These are phyloP conservation scores for Dactylellina parvicollis DNA, from an alignment of 2,329 filamentous ascomycete species.

Conservation along the genomic window DNA sequence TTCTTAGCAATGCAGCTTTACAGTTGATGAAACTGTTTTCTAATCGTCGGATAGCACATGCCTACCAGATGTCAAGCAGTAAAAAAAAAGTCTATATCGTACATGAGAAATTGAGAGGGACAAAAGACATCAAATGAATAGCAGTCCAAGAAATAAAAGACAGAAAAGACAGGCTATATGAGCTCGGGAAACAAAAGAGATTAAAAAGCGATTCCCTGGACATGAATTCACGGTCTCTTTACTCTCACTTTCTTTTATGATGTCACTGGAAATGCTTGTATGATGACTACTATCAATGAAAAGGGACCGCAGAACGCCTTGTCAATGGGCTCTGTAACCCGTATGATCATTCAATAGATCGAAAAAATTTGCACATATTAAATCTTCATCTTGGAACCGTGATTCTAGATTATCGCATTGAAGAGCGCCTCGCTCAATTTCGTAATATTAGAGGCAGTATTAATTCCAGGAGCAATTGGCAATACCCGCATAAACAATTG, in stretches of 20 bases:
- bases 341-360: too few species aligned
- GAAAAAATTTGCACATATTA: too few species aligned
- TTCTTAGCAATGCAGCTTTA: constrained; percentile 12
- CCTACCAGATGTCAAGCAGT: constrained; percentile 1
- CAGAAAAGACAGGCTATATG: too few species aligned
- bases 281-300: constrained; percentile 24
- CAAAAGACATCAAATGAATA: constrained; percentile 5
- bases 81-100: constrained; percentile 1
- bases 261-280: constrained; percentile 17
- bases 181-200: not conserved
- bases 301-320: not conserved
- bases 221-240: constrained; percentile 5
- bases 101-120: not conserved
- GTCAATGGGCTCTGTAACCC: not conserved
- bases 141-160: not conserved
- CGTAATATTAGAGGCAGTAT: not conserved
- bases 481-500: not conserved
- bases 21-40: constrained; percentile 14
- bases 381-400: too few species aligned
- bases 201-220: not conserved
- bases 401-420: too few species aligned
- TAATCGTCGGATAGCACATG: not conserved
- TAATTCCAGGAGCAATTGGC: not conserved
- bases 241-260: too few species aligned
- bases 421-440: not conserved